Evolutionary conservation across 176 grass and related monocot genomes (phyloP), one percentile per base, ranked within the genome.

Genomic region (Ananas comosus): DNA sequence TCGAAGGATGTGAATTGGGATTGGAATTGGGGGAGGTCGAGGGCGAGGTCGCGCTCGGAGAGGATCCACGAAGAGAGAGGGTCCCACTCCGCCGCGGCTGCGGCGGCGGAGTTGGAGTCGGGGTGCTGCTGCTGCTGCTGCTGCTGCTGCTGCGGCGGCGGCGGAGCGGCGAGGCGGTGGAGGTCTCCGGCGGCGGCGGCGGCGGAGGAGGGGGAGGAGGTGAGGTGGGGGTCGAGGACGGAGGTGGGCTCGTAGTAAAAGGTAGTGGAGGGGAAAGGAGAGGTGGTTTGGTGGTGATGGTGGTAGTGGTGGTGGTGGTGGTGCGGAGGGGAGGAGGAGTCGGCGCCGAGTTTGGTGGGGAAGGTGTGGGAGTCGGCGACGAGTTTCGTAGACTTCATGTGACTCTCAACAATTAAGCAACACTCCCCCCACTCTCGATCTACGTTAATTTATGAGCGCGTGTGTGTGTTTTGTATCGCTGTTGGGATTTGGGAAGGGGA

Each of bases 161-260:
- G 3, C 12, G 29, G 33, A 13, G 13, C 17, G 29, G 51, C 18
- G 53, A 18, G 21, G 52, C 51, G 27, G 70, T 8, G 64, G 52
- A 3, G 74, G 51, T 14, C 50, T 0, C 22, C 22, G 22, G 22
- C 22, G 22, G 22, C 22, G 48, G 64, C 51, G 51, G 56, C 47
- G 19, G 70, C 74, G 56, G 81, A 65, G 48, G 78, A 66, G 2
- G 82, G 86, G 48, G 82, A 84, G 51, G 86, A 84, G 48, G 86
- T 85, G 47, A 77, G 72, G n/a, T 80, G 70, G 50, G 78, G 81
- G 53, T 88, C 86, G 4, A 88, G 82, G 51, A 88, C 86, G 24
- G 86, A 85, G 24, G 74, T 84, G 51, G 86, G 86, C 74, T 85
- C 86, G 82, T 85, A 81, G 56, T 67, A 65, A 70, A 74, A 61